Base-by-base conservation (phyloP, 1,284 basidiomycete species). In the Leccinum fuscescens region DNA sequence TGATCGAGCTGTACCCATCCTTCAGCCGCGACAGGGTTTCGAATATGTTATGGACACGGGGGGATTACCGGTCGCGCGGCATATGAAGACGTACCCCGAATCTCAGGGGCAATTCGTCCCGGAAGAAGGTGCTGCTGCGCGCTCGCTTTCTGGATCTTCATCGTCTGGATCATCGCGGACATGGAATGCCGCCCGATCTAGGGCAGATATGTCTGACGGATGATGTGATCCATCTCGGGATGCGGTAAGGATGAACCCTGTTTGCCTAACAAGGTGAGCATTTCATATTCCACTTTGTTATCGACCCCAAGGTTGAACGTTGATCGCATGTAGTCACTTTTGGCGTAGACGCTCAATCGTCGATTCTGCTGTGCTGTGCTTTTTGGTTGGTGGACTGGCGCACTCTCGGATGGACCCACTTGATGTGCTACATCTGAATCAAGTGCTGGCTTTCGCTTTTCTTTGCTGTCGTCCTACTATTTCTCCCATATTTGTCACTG, bases 161-260 rank as follows among this genome's bases (percentile, higher is more conserved):
- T 64, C 68, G 1, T 67, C 65, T 4, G 63, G 62, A 15, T 72
- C 64, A 35, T 66, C 70, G 31, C 70, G 55, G 27, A 66, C 65
- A 24, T 66, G 69, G 62, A 60, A 59, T 15, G 54, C 54, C 20
- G 22, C 56, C 8, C 60, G 57, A 55, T 60, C 59, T 12, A 48
- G 61, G 57, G n/a, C 61, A 37, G n/a, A 60, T 44, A 42, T 39
- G 56, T 39, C 29, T 53, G 61, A 71, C 50, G 49, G 22, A 39
- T 46, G 57, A 60, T 39, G 42, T 20, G 42, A 44, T 44, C 42
- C 4, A 44, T 20, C 42, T 20, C 42, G 42, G 42, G 42, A 44
- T 44, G 17, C 42, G 17, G 42, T 44, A 44, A 44, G 17, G 42
- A 44, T 44, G 20, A 44, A 44, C 42, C 42, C 42, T 20, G 42